Evolutionary conservation across 2,329 filamentous ascomycete genomes (phyloP).

Genomic region (Madurella mycetomatis): DNA sequence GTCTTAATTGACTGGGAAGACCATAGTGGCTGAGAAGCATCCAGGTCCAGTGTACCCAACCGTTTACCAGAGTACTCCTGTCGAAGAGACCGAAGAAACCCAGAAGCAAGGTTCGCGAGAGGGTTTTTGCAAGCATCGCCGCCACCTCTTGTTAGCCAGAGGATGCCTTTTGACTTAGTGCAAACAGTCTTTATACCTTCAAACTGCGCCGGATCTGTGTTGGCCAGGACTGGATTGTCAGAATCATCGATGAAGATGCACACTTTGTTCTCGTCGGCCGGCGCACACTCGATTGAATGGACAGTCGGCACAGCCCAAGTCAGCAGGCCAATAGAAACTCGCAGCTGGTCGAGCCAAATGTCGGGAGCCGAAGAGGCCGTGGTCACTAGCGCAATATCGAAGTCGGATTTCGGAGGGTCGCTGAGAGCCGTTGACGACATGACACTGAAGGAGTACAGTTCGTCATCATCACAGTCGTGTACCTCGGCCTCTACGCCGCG

Average conservation of each 20-base stretch:
- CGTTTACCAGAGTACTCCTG: conserved; percentile 23
- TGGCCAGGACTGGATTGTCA: conserved; percentile 17
- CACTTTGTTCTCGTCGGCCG: conserved; percentile 14
- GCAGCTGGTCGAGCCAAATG: conserved; percentile 20
- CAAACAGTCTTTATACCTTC: conserved; percentile 18
- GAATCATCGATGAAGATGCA: conserved; percentile 22
- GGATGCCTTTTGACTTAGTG: conserved; percentile 18
- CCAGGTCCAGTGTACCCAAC: conserved; percentile 20
- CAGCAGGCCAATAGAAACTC: conserved; percentile 18
- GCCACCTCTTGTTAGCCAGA: conserved; percentile 24
- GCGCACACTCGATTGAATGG: conserved; percentile 11
- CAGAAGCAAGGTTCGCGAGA: conserved; percentile 10
- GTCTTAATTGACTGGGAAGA: conserved; percentile 6
- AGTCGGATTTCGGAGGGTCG: conserved; percentile 14
- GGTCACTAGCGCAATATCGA: conserved; percentile 21
- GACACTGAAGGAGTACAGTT: conserved; percentile 23
- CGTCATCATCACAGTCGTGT: conserved; percentile 24
- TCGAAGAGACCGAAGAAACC: conserved; percentile 22
- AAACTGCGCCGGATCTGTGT: conserved; percentile 9
- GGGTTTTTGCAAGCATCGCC: conserved; percentile 10
- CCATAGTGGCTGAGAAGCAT: conserved; percentile 14
- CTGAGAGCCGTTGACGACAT: conserved; percentile 20
- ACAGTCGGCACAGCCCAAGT: conserved; percentile 20
- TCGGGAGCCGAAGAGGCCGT: background rate
- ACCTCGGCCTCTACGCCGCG: conserved; percentile 24